Base-by-base conservation (phyloP, 78 protist species). In the Blattamonas nauphoetae region DNA sequence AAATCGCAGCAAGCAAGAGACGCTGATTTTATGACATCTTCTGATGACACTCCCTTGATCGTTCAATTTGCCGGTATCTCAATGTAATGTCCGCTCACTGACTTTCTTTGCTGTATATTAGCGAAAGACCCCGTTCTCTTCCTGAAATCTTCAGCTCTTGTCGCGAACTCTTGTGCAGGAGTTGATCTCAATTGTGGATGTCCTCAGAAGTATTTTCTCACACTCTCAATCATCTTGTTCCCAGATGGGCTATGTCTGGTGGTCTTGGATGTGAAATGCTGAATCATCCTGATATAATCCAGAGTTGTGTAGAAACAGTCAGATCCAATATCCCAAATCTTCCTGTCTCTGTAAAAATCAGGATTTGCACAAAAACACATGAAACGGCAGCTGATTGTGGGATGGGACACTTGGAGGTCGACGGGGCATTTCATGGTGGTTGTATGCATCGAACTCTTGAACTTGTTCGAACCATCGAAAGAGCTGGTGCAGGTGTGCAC, bases 161-260 rank as follows among this genome's bases (percentile, higher is more conserved):
- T 21, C 41, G 21, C 6, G 32, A 21, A 21, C 4, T 79, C 33
- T 6, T 79, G 83, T 36, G 41, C 6, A 32, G 83, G 83, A 6
- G 83, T 79, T 21, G 83, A 79, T 36, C 4, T 79, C 45, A 79
- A 79, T 79, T 79, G 83, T 79, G 83, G 83, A 6, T 79, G 83
- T 11, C 83, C 83, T 21, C 83, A 79, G 6, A 79, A 79, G 83
- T n/a, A n/a, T n/a, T n/a, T n/a, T n/a, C n/a, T n/a, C n/a, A n/a
- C n/a, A n/a, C n/a, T n/a, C n/a, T n/a, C n/a, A n/a, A n/a, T n/a
- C n/a, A n/a, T n/a, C n/a, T n/a, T n/a, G n/a, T n/a, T n/a, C n/a
- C n/a, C n/a, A n/a, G n/a, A n/a, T 79, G 83, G 83, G 83, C 21
- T 5, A 33, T 6, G 43, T 5, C 83, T 21, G 83, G 6, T n/a